Evolutionary conservation across 495 filamentous ascomycete species (phyloP).

Genomic region (Penicillium manginii): DNA sequence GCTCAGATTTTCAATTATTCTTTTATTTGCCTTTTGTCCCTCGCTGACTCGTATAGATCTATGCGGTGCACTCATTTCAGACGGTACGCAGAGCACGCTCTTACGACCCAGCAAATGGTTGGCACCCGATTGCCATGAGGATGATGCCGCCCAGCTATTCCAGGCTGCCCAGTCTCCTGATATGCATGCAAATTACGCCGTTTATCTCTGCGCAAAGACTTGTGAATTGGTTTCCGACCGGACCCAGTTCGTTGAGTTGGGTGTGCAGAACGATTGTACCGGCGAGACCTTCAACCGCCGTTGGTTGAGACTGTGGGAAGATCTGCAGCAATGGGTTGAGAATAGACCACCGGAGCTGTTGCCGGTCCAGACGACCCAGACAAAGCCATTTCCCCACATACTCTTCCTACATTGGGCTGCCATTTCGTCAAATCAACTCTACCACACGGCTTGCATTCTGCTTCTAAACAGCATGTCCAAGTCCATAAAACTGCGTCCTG

Average conservation of each 20-base stretch:
- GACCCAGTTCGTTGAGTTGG: constrained; percentile 41
- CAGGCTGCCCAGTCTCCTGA: constrained; percentile 34
- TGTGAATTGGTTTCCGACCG: constrained; percentile 47
- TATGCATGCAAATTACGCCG: constrained; percentile 52
- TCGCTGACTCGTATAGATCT: constrained; percentile 35
- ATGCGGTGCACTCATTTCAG: constrained; percentile 51
- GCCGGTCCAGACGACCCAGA: constrained; percentile 35
- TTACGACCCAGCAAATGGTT: constrained; percentile 47
- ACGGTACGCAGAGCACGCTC: constrained; percentile 47
- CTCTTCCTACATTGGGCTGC: constrained; percentile 51
- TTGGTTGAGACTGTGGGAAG: constrained; percentile 47
- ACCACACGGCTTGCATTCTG: constrained; percentile 51
- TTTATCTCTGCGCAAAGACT: constrained; percentile 46
- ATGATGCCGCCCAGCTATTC: constrained; percentile 36
- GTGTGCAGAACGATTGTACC: constrained; percentile 34
- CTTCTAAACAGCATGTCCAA: constrained; percentile 46
- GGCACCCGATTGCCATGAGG: constrained; percentile 32
- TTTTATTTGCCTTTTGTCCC: background rate
- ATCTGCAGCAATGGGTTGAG: constrained; percentile 46
- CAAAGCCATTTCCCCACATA: constrained; percentile 47
- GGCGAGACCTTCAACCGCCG: constrained; percentile 28
- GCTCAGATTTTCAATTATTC: background rate
- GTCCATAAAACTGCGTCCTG: constrained; percentile 30
- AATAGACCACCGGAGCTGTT: constrained; percentile 45
- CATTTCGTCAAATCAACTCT: constrained; percentile 54